phyloP scores from a whole-genome alignment of 2,329 filamentous ascomycete genomes.

The Trichoderma oligosporum region DNA sequence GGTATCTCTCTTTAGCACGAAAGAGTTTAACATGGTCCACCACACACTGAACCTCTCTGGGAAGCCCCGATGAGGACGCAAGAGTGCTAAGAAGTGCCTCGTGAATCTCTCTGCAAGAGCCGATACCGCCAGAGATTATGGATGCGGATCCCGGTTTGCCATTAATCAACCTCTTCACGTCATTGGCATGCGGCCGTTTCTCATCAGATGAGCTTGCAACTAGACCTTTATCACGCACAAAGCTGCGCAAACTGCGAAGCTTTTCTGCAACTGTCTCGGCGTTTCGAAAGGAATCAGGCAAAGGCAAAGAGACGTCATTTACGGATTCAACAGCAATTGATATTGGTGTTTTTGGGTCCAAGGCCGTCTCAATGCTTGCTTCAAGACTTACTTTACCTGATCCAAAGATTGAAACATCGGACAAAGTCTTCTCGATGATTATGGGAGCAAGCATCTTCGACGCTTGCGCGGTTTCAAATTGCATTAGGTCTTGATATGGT shows the following conservation, averaged over 20 bases:
- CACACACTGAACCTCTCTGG: slow-evolving; percentile 48
- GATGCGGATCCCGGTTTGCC: slow-evolving; percentile 35
- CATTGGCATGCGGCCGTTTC: slow-evolving; percentile 26
- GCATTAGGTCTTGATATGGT: slow-evolving; percentile 54
- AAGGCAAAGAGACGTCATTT: slow-evolving; percentile 32
- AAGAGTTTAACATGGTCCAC: slow-evolving; percentile 57
- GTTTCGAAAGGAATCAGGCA: slow-evolving; percentile 42
- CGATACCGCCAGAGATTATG: slow-evolving; percentile 37
- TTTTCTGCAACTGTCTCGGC: slow-evolving; percentile 47
- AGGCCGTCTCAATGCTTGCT: slow-evolving; percentile 40
- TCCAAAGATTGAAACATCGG: slow-evolving; percentile 56
- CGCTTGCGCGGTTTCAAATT: slow-evolving; percentile 54
- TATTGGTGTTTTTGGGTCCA: slow-evolving; percentile 35
- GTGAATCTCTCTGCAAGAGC: slow-evolving; percentile 55
- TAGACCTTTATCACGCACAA: slow-evolving; percentile 32
- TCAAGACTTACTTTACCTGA: slow-evolving; percentile 44
- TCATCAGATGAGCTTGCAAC: slow-evolving; percentile 25
- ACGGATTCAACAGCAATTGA: slow-evolving; percentile 37
- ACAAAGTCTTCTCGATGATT: slow-evolving; percentile 50
- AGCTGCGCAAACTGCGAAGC: slow-evolving; percentile 44
- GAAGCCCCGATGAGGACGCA: slow-evolving; percentile 44
- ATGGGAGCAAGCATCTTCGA: slow-evolving; percentile 52
- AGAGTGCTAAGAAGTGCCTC: slow-evolving; percentile 50
- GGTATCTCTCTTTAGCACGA: slow-evolving; percentile 58
- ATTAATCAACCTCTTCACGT: slow-evolving; percentile 28